These are phyloP conservation scores for Alternaria atra DNA, from an alignment of 2,329 filamentous ascomycete species.

Conservation along the genomic window DNA sequence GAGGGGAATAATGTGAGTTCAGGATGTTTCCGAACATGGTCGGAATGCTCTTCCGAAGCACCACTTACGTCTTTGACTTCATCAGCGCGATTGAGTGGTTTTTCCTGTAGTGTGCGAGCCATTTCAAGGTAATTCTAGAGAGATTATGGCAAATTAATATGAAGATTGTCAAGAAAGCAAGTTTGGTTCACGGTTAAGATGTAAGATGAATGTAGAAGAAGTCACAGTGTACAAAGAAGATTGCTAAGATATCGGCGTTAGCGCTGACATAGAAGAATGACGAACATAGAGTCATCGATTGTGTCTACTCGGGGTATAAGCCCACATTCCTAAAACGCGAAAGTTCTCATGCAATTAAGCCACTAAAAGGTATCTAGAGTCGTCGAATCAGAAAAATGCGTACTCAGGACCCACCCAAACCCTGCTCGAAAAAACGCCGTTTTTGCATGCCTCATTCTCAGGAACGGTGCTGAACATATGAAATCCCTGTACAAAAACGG, in stretches of 20 bases:
- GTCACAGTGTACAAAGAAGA: conserved; percentile 6
- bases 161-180: neutral
- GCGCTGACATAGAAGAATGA: conserved; percentile 13
- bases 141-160: neutral
- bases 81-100: conserved; percentile 44
- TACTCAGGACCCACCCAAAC: conserved; percentile 13
- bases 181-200: neutral
- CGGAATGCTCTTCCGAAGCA: conserved; percentile 12
- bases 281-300: conserved; percentile 20
- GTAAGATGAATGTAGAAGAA: neutral
- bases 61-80: conserved; percentile 52
- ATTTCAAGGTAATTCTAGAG: neutral
- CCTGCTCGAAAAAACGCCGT: conserved; percentile 26
- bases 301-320: conserved; percentile 6
- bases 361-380: conserved; percentile 40
- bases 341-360: conserved; percentile 12
- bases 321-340: conserved; percentile 3
- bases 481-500: conserved; percentile 12
- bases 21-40: conserved; percentile 15
- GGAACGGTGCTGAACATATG: conserved; percentile 24
- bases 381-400: conserved; percentile 34
- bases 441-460: conserved; percentile 17
- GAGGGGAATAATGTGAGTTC: conserved; percentile 8
- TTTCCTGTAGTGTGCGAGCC: conserved; percentile 16
- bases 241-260: conserved; percentile 16